Evolutionary conservation across 148 eudicot genomes (phyloP).

Genomic region (Polygonum aviculare): DNA sequence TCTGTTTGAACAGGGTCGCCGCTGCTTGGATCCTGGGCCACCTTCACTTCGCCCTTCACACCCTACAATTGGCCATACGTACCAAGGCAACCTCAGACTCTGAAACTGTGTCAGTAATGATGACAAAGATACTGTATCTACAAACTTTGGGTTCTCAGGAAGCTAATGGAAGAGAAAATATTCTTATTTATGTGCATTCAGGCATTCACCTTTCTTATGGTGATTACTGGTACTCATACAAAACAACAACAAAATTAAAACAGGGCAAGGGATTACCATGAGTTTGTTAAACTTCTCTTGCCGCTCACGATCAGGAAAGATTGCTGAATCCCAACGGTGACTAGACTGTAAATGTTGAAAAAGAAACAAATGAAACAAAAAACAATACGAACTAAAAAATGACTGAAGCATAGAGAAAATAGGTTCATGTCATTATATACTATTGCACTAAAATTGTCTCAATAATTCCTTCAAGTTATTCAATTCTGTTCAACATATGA

Average conservation of each 20-base stretch:
- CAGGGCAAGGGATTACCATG: slow-evolving; percentile 66
- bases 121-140: neutral
- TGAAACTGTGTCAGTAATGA: slow-evolving; percentile 82
- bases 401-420: neutral
- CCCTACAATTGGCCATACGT: slow-evolving; percentile 98
- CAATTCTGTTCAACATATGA: neutral
- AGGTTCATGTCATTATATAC: neutral
- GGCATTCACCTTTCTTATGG: neutral
- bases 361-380: slow-evolving; percentile 9
- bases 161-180: neutral
- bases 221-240: neutral
- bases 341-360: slow-evolving; percentile 40
- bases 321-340: slow-evolving; percentile 69
- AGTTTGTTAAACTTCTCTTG: slow-evolving; percentile 97
- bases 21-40: slow-evolving; percentile 31
- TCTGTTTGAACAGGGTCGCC: slow-evolving; percentile 26
- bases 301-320: slow-evolving; percentile 78
- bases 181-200: neutral
- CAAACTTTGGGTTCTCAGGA: neutral
- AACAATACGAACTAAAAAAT: neutral
- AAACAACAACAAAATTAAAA: neutral
- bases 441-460: neutral
- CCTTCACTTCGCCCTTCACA: slow-evolving; percentile 75
- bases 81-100: slow-evolving; percentile 99
- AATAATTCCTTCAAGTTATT: neutral